Base-by-base conservation (phyloP, 2,329 filamentous ascomycete genomes). In the Fusarium nisikadoi region DNA sequence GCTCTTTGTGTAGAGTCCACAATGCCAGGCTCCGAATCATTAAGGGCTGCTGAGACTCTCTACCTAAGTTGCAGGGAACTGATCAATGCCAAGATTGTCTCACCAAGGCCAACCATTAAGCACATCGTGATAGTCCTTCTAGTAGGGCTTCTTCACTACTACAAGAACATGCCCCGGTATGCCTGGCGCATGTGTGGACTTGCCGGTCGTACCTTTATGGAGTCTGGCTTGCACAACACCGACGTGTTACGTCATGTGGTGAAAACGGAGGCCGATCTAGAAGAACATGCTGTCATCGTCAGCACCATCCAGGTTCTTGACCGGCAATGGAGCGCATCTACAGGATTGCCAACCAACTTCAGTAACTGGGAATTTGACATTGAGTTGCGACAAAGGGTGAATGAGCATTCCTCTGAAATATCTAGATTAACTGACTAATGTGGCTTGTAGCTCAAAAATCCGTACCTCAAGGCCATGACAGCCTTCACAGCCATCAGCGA, bases 281-380 rank as follows among this genome's bases (percentile, higher is more conserved):
- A 55, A 45, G 52, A 55, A 20, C 52, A 55, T 7, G 52, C 52
- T 2, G n/a, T 55, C 13, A 55, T 55, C 0, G 52, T 31, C 27
- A 55, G 52, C 17, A 55, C 52, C 12, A 42, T 55, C 33, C 39
- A 31, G 17, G 52, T 55, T 33, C 52, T 55, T 6, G 38, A 55
- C n/a, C 52, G 52, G 17, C 52, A 55, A 55, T 55, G 52, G 52
- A 55, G 52, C 13, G 52, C 52, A 45, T 55, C 52, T 33, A 55
- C 52, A 45, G 52, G 52, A 55, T 33, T 55, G 27, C 52, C 52
- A 19, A 55, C 38, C 3, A 55, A 55, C 23, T 55, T 55, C 4
- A 55, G 52, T 31, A 55, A 55, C n/a, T 55, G 52, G 52, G 52
- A 55, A 45, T 55, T 55, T 11, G 52, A 55, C 27, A 23, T 16